These are phyloP conservation scores for Dacryopinax spathularia DNA, from an alignment of 768 basidiomycete species.

Conservation along the genomic window DNA sequence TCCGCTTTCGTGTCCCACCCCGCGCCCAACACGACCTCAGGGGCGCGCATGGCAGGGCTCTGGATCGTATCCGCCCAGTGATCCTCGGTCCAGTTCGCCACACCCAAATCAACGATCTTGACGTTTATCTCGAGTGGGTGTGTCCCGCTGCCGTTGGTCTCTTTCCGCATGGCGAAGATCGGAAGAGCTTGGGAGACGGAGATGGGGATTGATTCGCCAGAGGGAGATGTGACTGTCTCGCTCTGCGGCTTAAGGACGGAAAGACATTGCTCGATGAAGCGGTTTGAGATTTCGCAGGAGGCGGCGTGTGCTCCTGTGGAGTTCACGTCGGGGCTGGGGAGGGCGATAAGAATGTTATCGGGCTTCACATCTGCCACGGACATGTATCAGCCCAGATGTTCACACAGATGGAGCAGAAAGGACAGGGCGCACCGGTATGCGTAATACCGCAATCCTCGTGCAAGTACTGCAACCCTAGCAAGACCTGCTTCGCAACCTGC, in stretches of 20 bases:
- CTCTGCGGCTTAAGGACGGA: background rate
- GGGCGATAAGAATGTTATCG: constrained; percentile 59
- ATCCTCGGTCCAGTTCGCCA: background rate
- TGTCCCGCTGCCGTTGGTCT: background rate
- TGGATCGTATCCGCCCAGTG: background rate
- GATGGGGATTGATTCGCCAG: background rate
- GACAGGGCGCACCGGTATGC: constrained; percentile 41
- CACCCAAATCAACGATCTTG: background rate
- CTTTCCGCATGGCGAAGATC: constrained; percentile 3
- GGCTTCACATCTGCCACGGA: constrained; percentile 56
- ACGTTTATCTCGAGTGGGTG: background rate
- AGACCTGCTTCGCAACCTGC: constrained; percentile 69
- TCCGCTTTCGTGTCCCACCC: constrained; percentile 11
- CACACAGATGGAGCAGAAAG: no score
- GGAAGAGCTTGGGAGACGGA: constrained; percentile 6
- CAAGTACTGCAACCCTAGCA: constrained; percentile 80
- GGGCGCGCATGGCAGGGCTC: constrained; percentile 7
- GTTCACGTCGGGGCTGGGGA: constrained; percentile 9
- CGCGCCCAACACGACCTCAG: constrained; percentile 9
- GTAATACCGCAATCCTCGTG: constrained; percentile 87
- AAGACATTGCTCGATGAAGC: background rate
- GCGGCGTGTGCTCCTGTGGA: background rate
- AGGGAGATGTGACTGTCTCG: background rate
- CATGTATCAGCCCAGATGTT: background rate
- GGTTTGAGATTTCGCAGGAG: background rate